phyloP scores from a whole-genome alignment of 495 filamentous ascomycete species.

The Hypoxylon fragiforme region DNA sequence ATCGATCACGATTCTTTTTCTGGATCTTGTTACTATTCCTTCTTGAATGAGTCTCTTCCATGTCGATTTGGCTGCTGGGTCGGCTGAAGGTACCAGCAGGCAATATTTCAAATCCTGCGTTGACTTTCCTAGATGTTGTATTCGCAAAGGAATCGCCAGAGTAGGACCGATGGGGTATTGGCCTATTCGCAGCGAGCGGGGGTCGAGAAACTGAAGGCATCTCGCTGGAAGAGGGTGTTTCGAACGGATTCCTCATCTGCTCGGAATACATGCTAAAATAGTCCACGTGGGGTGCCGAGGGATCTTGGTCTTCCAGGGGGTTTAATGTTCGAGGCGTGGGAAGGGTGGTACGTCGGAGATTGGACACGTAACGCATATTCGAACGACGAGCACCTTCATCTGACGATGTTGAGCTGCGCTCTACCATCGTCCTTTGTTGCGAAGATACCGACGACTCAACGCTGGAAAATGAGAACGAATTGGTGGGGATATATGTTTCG shows the following conservation, averaged over 20 bases:
- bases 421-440: constrained; percentile 26
- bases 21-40: constrained; percentile 21
- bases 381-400: constrained; percentile 28
- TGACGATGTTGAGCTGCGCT: constrained; percentile 35
- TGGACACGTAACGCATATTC: constrained; percentile 25
- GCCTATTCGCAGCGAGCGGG: constrained; percentile 32
- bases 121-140: constrained; percentile 55
- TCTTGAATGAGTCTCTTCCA: constrained; percentile 15
- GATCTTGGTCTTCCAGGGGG: constrained; percentile 15
- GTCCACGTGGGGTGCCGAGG: background rate
- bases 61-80: constrained; percentile 15
- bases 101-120: constrained; percentile 64
- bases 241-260: constrained; percentile 28
- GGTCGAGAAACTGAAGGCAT: constrained; percentile 21
- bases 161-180: constrained; percentile 33
- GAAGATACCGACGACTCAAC: constrained; percentile 30
- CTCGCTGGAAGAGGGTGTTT: constrained; percentile 9
- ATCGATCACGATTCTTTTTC: constrained; percentile 25
- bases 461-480: constrained; percentile 34
- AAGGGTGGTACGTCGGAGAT: constrained; percentile 17
- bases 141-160: constrained; percentile 53
- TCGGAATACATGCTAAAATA: constrained; percentile 21
- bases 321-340: constrained; percentile 8
- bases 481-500: constrained; percentile 36
- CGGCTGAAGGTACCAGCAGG: constrained; percentile 56